These are phyloP conservation scores for Wickerhamiella parazyma DNA, from an alignment of 805 yeast species.

Conservation along the genomic window DNA sequence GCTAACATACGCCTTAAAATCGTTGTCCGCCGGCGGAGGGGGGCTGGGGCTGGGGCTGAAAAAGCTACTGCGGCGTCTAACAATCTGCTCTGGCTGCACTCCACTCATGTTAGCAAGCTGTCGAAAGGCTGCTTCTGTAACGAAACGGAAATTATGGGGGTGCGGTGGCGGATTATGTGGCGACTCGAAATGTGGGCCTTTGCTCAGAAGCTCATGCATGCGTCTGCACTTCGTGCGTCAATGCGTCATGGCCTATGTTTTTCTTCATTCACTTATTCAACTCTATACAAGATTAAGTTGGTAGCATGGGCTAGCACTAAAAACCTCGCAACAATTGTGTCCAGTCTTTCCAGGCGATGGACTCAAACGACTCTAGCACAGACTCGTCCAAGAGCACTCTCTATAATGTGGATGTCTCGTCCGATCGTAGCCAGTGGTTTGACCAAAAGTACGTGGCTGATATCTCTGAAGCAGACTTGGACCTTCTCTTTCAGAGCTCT, in stretches of 20 bases:
- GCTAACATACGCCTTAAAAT: slow-evolving; percentile 63
- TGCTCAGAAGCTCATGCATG: too few species aligned
- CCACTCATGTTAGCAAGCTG: background rate
- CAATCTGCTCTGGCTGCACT: slow-evolving; percentile 3
- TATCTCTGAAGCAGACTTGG: slow-evolving; percentile 11
- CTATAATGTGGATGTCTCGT: too few species aligned
- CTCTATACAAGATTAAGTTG: background rate
- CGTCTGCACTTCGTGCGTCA: too few species aligned
- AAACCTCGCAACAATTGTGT: too few species aligned
- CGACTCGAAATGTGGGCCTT: too few species aligned
- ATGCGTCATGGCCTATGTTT: background rate
- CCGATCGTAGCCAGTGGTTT: background rate
- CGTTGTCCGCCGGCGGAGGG: slow-evolving; percentile 26
- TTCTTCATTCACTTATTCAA: background rate
- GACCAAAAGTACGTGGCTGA: background rate
- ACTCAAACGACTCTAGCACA: too few species aligned
- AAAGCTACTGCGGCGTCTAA: slow-evolving; percentile 24
- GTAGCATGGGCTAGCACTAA: too few species aligned
- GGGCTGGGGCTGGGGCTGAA: slow-evolving; percentile 28
- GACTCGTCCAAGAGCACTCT: too few species aligned
- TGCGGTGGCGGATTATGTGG: too few species aligned
- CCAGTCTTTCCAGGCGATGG: too few species aligned
- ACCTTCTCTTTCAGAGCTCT: slow-evolving; percentile 12
- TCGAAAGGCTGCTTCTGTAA: too few species aligned
- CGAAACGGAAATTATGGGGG: too few species aligned